phyloP scores from a whole-genome alignment of 208 protist species.

The Angomonas deanei region DNA sequence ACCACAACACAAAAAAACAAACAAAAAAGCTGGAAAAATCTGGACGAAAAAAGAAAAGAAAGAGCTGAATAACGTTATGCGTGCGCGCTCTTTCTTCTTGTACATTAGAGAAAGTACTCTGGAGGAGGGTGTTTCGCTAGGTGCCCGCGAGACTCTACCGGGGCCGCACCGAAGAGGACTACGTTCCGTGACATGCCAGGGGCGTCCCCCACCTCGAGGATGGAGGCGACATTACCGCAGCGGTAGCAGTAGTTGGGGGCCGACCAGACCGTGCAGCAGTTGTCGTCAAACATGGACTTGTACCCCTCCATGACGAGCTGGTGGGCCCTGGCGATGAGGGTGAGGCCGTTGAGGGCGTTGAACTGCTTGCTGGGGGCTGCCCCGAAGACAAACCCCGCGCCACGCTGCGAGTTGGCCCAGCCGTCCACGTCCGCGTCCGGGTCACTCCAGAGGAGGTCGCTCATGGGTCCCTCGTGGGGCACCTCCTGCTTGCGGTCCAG shows the following conservation, averaged over 20 bases:
- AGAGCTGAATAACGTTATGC: not conserved
- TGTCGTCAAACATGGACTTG: slow-evolving; percentile 92
- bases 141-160: slow-evolving; percentile 83
- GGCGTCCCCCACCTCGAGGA: slow-evolving; percentile 97
- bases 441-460: slow-evolving; percentile 98
- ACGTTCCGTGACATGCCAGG: slow-evolving; percentile 97
- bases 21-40: not conserved
- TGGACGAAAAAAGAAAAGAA: not conserved
- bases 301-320: slow-evolving; percentile 97
- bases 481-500: slow-evolving; percentile 97
- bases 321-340: slow-evolving; percentile 93
- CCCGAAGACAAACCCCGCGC: slow-evolving; percentile 99
- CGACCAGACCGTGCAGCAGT: slow-evolving; percentile 94
- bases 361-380: slow-evolving; percentile 94
- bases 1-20: not conserved
- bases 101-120: slow-evolving; percentile 68
- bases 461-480: slow-evolving; percentile 98
- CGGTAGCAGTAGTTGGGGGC: slow-evolving; percentile 96
- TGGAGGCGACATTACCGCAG: slow-evolving; percentile 98
- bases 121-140: slow-evolving; percentile 56
- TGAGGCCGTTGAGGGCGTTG: slow-evolving; percentile 91
- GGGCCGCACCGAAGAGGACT: slow-evolving; percentile 98
- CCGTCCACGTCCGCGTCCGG: slow-evolving; percentile 95
- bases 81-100: slow-evolving; percentile 9
- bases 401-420: slow-evolving; percentile 96